Conservation (phyloP, 441 rosid species). For the Geranium incanum region DNA sequence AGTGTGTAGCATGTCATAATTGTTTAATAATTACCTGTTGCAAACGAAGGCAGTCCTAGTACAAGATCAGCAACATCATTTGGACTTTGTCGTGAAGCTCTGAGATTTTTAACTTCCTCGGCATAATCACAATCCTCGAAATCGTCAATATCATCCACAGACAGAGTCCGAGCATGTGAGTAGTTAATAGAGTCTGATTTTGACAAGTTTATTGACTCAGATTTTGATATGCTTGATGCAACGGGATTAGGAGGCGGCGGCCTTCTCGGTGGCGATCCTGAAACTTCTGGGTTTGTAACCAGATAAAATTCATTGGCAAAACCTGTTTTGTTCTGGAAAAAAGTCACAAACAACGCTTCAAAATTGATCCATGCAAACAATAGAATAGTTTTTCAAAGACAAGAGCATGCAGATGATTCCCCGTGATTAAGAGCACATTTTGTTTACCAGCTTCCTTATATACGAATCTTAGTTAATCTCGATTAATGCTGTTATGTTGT, state of each 20-base stretch:
- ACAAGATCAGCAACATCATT: constrained; percentile 63
- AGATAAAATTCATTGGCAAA: constrained; percentile 75
- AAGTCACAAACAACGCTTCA: constrained; percentile 17
- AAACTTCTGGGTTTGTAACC: constrained; percentile 67
- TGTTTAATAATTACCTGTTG: constrained; percentile 51
- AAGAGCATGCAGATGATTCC: too few relatives aligned
- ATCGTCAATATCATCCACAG: constrained; percentile 96
- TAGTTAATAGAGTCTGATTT: constrained; percentile 46
- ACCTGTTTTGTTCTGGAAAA: constrained; percentile 55
- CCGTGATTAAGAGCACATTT: too few relatives aligned
- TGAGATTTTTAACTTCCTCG: constrained; percentile 54
- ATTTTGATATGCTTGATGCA: constrained; percentile 32
- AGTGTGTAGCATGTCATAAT: background rate
- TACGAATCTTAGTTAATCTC: too few relatives aligned
- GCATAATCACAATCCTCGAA: constrained; percentile 68
- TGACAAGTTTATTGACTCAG: constrained; percentile 35
- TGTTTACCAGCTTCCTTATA: too few relatives aligned
- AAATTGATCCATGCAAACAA: constrained; percentile 7
- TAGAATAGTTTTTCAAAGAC: too few relatives aligned
- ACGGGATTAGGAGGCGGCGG: constrained; percentile 63
- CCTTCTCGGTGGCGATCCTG: constrained; percentile 91
- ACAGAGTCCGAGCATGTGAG: constrained; percentile 54
- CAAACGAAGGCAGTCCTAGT: constrained; percentile 67
- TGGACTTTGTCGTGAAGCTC: constrained; percentile 57
- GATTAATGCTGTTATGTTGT: too few relatives aligned